Evolutionary conservation across 345 rosid species (phyloP).

Genomic region (Hevea brasiliensis): DNA sequence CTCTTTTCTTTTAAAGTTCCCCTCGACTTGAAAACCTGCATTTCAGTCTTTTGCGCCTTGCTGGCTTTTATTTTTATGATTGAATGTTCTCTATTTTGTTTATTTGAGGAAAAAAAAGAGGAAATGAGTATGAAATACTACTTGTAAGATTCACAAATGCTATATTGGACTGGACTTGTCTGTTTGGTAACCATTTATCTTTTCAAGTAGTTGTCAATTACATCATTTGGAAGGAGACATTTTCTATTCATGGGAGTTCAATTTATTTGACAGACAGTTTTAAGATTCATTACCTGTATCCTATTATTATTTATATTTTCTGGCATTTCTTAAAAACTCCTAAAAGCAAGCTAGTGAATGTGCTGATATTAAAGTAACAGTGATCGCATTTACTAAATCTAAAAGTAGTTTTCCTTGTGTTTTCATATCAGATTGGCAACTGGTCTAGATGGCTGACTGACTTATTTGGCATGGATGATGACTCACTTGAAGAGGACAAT

Average conservation of each 20-base stretch:
- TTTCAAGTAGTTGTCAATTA: background rate
- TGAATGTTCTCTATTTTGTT: background rate
- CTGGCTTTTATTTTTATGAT: background rate
- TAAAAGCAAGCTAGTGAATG: background rate
- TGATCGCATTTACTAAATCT: background rate
- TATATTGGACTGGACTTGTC: background rate
- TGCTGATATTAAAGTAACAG: background rate
- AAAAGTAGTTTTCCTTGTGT: constrained; percentile 4
- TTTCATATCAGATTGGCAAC: constrained; percentile 73
- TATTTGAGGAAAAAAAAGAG: background rate
- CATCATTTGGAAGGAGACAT: background rate
- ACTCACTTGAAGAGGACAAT: constrained; percentile 38
- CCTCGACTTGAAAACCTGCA: background rate
- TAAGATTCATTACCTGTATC: background rate
- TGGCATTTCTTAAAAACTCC: background rate
- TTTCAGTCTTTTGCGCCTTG: background rate
- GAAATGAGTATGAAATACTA: background rate
- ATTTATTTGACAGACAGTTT: background rate
- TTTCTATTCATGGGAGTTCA: no score
- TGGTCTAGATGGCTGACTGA: constrained; percentile 96
- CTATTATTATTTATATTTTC: background rate
- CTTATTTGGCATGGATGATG: constrained; percentile 73
- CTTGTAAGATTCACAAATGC: background rate
- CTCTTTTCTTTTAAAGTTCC: background rate
- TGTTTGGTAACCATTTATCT: background rate